phyloP scores from a whole-genome alignment of 2,329 filamentous ascomycete species.

The Neopestalotiopsis rosae region DNA sequence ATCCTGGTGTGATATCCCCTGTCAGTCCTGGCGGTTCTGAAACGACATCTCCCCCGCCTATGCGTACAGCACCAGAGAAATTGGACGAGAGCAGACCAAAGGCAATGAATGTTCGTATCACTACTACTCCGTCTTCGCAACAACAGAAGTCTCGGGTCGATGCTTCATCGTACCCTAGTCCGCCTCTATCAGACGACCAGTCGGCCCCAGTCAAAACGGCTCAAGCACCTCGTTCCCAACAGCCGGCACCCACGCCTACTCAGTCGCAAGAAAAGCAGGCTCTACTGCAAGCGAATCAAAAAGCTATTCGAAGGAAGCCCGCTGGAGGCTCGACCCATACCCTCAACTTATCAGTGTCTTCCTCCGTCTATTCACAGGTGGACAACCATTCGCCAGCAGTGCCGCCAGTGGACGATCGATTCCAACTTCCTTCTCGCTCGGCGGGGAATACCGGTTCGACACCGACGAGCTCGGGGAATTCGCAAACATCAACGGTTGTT shows the following conservation, averaged over 20 bases:
- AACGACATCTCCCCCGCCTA: constrained; percentile 34
- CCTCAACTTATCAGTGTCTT: constrained; percentile 39
- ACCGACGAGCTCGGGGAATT: constrained; percentile 49
- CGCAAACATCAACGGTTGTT: constrained; percentile 42
- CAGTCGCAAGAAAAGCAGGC: constrained; percentile 26
- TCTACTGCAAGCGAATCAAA: constrained; percentile 36
- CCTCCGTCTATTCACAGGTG: constrained; percentile 41
- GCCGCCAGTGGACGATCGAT: constrained; percentile 43
- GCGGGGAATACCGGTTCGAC: constrained; percentile 68
- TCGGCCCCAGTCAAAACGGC: constrained; percentile 21
- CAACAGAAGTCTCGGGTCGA: neutral
- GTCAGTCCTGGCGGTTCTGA: constrained; percentile 39
- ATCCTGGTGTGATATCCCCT: constrained; percentile 35
- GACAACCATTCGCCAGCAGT: constrained; percentile 31
- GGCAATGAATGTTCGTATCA: constrained; percentile 39
- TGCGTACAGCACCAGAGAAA: constrained; percentile 15
- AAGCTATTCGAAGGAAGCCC: constrained; percentile 53
- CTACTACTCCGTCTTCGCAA: constrained; percentile 40
- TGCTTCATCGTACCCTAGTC: constrained; percentile 40
- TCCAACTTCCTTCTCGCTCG: constrained; percentile 64
- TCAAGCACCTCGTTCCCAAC: constrained; percentile 15
- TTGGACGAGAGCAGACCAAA: constrained; percentile 20
- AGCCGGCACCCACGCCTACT: constrained; percentile 20
- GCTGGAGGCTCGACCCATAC: constrained; percentile 30
- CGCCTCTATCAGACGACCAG: constrained; percentile 41